A percentile compares a stretch with the other conserved stretches of the same genome.
phyloP scores from a whole-genome alignment of 768 basidiomycete species.

The Aureoboletus auriporus region DNA sequence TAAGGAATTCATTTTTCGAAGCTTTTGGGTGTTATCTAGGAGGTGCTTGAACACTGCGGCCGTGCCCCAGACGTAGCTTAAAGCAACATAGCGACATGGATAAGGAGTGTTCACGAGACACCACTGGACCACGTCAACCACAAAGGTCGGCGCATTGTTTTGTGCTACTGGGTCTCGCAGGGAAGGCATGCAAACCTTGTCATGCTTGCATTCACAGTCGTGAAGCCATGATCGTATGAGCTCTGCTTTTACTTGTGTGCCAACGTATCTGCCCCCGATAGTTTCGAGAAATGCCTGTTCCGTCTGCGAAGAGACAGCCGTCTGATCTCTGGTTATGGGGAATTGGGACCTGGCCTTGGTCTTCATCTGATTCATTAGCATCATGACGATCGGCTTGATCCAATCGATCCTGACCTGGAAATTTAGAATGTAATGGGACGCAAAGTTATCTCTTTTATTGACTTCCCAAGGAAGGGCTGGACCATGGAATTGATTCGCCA shows the following conservation, averaged over 20 bases:
- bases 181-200: constrained; percentile 3
- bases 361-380: constrained; percentile 1
- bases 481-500: neutral
- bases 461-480: constrained; percentile 11
- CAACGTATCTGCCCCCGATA: constrained; percentile 9
- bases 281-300: constrained; percentile 2
- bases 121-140: constrained; percentile 12
- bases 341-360: neutral
- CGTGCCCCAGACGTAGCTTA: constrained; percentile 23
- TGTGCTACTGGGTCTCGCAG: neutral
- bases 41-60: constrained; percentile 9
- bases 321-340: neutral
- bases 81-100: constrained; percentile 20
- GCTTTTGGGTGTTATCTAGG: neutral
- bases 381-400: neutral
- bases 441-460: neutral
- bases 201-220: constrained; percentile 11
- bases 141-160: constrained; percentile 7
- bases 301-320: neutral
- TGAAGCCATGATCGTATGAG: constrained; percentile 15
- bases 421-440: constrained; percentile 1
- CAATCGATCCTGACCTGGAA: constrained; percentile 3
- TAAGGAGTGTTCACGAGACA: constrained; percentile 17
- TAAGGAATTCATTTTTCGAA: constrained; percentile 4
- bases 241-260: neutral